phyloP scores from a whole-genome alignment of 164 flowering plant genomes.

The grape (Vitis vinifera) region ASM3070453v1 NC_081818.1:7711001-7711500 shows the following conservation, averaged over 20 bases:
- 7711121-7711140: no score
- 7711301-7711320: neutral
- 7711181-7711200: neutral
- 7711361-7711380: constrained; percentile 73
- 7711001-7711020: no score
- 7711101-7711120: no score
- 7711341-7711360: constrained; percentile 80
- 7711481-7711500: neutral
- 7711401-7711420: constrained; percentile 85
- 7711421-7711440: constrained; percentile 91
- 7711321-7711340: constrained; percentile 5
- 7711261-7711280: neutral
- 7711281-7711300: neutral
- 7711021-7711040: no score
- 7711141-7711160: no score
- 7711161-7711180: neutral
- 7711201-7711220: neutral
- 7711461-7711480: neutral
- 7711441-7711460: neutral
- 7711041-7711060: no score
- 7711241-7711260: neutral
- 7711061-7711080: no score
- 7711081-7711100: no score
- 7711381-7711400: constrained; percentile 89
- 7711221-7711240: neutral